phyloP scores from a whole-genome alignment of 495 filamentous ascomycete species.

The Astrothelium subdiscretum region DNA sequence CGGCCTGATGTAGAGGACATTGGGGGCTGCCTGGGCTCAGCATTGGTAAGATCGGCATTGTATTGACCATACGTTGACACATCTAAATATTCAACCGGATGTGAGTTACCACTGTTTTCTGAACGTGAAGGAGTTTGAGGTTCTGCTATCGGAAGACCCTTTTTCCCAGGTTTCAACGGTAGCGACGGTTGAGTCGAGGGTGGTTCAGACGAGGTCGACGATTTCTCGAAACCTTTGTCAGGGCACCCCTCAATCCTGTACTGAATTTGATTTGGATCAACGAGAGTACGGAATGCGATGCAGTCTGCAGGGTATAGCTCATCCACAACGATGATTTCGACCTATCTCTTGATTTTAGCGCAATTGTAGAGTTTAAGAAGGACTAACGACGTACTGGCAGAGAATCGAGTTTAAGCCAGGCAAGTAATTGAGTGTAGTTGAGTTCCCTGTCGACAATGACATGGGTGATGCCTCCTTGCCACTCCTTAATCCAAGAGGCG shows the following conservation, averaged over 20 bases:
- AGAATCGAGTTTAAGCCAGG: conserved; percentile 39
- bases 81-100: background rate
- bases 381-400: conserved; percentile 33
- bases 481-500: conserved; percentile 49
- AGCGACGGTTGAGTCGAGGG: conserved; percentile 14
- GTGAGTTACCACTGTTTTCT: conserved; percentile 4
- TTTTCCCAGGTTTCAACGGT: conserved; percentile 17
- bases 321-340: conserved; percentile 51
- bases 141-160: conserved; percentile 8
- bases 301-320: conserved; percentile 74
- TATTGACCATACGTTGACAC: background rate
- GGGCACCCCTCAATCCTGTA: conserved; percentile 34
- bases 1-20: conserved; percentile 9
- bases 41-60: background rate
- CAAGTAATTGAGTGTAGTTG: conserved; percentile 53
- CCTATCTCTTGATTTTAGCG: conserved; percentile 30
- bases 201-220: background rate
- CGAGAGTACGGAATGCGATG: conserved; percentile 44
- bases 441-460: conserved; percentile 67
- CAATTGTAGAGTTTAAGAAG: conserved; percentile 7
- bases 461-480: conserved; percentile 45
- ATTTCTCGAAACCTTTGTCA: background rate
- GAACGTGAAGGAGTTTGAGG: conserved; percentile 15
- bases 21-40: too few relatives aligned
- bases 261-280: conserved; percentile 45